Evolutionary conservation across 805 yeast species (phyloP), one percentile per base, ranked within the genome.

Genomic region (Candida easanensis): DNA sequence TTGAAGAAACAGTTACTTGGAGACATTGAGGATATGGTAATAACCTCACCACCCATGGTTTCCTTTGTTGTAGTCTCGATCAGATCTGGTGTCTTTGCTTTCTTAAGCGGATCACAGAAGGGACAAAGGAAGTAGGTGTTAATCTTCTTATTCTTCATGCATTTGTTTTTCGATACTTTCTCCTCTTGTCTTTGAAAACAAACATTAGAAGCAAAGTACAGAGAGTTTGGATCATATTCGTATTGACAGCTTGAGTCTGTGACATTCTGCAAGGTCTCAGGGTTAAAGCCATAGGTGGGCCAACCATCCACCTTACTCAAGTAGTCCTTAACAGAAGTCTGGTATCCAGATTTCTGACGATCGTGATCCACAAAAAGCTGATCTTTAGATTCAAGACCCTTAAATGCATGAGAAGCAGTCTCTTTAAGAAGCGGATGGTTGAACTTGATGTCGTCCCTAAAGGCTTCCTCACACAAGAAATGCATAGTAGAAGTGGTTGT

Each of bases 71-170:
- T 23, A 4, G n/a, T 33, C 33, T 30, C 37, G 15, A 33, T 46
- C 25, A 8, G 7, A 33, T 26, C 26, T 10, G 22, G 10, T 8
- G 18, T 21, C 15, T 23, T 34, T 13, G 26, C 33, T 10, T 28
- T 30, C 6, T 22, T 13, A 17, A 49, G 45, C 3, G 52, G 51
- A 17, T 48, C 46, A 36, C 52, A 51, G 17, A 49, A 18, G 4
- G 52, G 51, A 21, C 54, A 51, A 17, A 49, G 15, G 15, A 44
- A 33, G 25, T 46, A 46, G 2, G 51, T 51, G 28, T 51, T 51
- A 8, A 23, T 31, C 41, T 51, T 51, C 13, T 28, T 32, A 5
- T 39, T 38, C 4, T 33, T 20, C 19, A 49, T 36, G 1, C 4
- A 16, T 15, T 26, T 38, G 8, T 40, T 41, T 11, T 40, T 39